These are phyloP conservation scores for Salpingoeca rosetta DNA, from an alignment of 78 protist genomes.

Conservation along the genomic window DNA sequence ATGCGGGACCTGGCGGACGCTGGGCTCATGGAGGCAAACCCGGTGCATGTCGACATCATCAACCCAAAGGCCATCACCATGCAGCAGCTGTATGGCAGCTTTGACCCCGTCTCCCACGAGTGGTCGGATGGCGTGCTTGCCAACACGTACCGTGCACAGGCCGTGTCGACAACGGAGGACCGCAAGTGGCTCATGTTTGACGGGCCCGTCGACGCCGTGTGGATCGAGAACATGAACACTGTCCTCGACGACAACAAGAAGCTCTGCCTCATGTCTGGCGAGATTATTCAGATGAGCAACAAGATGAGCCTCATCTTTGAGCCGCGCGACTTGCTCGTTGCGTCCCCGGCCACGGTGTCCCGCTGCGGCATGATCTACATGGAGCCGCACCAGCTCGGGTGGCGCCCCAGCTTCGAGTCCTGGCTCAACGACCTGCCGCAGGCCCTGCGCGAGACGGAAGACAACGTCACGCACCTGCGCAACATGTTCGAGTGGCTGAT, in stretches of 20 bases:
- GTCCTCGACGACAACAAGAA: constrained; percentile 78
- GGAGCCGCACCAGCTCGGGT: constrained; percentile 35
- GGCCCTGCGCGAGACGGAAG: neutral
- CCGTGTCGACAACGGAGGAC: neutral
- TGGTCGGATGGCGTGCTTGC: constrained; percentile 65
- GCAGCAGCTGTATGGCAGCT: constrained; percentile 50
- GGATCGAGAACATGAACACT: constrained; percentile 63
- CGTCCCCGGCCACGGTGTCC: constrained; percentile 75
- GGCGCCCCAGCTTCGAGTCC: constrained; percentile 29
- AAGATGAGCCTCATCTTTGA: constrained; percentile 54
- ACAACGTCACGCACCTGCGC: neutral
- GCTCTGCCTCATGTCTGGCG: constrained; percentile 59
- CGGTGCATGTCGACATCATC: neutral
- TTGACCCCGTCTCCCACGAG: constrained; percentile 42
- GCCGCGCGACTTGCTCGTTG: constrained; percentile 40
- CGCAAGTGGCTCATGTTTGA: constrained; percentile 54
- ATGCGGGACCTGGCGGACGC: constrained; percentile 5
- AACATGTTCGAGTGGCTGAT: constrained; percentile 21
- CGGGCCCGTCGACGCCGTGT: constrained; percentile 68
- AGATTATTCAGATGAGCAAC: constrained; percentile 47
- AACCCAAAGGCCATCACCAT: constrained; percentile 56
- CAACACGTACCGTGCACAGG: constrained; percentile 10
- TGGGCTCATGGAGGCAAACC: neutral
- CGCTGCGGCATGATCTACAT: constrained; percentile 71
- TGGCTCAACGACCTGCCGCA: neutral